These are phyloP conservation scores for Xerocomellus intermedius DNA, from an alignment of 768 basidiomycete species.

Conservation along the genomic window DNA sequence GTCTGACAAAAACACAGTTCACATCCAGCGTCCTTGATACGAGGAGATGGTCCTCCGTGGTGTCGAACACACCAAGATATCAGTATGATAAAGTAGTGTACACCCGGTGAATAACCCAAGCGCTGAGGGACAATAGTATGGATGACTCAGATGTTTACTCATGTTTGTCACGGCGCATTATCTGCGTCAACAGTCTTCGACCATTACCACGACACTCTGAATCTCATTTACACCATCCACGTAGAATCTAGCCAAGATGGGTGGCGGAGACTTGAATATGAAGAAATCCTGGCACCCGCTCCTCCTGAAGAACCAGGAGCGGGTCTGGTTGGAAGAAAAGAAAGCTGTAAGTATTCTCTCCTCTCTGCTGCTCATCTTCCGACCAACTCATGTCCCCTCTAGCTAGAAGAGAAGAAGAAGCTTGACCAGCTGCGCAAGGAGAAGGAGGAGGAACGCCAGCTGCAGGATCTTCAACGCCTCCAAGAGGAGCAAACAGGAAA, in stretches of 20 bases:
- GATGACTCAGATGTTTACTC: not conserved
- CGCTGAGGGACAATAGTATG: not conserved
- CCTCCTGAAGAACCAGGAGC: slow-evolving; percentile 97
- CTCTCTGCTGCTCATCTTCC: not conserved
- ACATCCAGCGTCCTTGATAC: not conserved
- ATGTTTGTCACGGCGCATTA: not conserved
- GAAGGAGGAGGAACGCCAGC: slow-evolving; percentile 94
- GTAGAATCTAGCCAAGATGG: slow-evolving; percentile 67
- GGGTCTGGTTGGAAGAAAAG: slow-evolving; percentile 99
- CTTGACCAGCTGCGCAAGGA: slow-evolving; percentile 96
- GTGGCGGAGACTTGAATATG: slow-evolving; percentile 98
- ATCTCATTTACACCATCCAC: slow-evolving; percentile 4
- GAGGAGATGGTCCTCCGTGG: not conserved
- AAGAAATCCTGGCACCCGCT: slow-evolving; percentile 99
- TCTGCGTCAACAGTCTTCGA: not conserved
- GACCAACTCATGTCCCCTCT: slow-evolving; percentile 16
- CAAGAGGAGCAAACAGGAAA: slow-evolving; percentile 96
- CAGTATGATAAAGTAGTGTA: not conserved
- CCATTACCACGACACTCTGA: slow-evolving; percentile 10
- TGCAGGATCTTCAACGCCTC: slow-evolving; percentile 92
- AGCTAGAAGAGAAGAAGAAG: slow-evolving; percentile 99
- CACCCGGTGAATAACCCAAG: not conserved
- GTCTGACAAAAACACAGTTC: not conserved
- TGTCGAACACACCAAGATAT: not conserved
- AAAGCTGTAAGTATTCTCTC: slow-evolving; percentile 65